Evolutionary conservation across 345 rosid genomes (phyloP).

Genomic region (Euphorbia peplus): DNA sequence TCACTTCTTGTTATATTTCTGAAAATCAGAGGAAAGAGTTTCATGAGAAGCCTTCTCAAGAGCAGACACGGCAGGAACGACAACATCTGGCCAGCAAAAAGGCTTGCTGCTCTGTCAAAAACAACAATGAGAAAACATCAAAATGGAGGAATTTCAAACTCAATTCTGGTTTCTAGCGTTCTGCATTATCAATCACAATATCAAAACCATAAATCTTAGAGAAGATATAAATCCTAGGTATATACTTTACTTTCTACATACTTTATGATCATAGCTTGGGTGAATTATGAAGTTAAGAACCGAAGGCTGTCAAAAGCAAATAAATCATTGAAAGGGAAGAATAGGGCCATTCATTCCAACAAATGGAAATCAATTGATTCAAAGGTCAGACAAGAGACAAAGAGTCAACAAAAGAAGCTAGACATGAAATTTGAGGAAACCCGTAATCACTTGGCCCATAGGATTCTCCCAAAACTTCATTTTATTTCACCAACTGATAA

Average conservation of each 20-base stretch:
- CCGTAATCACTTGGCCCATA: not conserved
- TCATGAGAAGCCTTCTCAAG: slow-evolving; percentile 86
- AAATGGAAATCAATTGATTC: not conserved
- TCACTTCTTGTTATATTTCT: slow-evolving; percentile 86
- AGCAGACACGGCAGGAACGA: slow-evolving; percentile 65
- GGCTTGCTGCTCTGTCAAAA: slow-evolving; percentile 44
- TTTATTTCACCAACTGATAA: not conserved
- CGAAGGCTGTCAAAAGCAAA: slow-evolving; percentile 1
- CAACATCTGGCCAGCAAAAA: slow-evolving; percentile 88
- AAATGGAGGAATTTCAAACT: slow-evolving; percentile 15
- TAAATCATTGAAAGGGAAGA: not conserved
- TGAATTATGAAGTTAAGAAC: not conserved
- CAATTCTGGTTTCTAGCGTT: not conserved
- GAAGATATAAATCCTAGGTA: slow-evolving; percentile 1
- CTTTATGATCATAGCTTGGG: too few relatives aligned
- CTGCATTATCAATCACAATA: slow-evolving; percentile 6
- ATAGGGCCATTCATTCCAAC: slow-evolving; percentile 5
- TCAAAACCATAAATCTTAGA: not conserved
- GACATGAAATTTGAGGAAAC: not conserved
- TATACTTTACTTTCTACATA: slow-evolving; percentile 13
- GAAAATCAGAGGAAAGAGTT: slow-evolving; percentile 64
- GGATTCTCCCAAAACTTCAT: not conserved
- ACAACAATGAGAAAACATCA: slow-evolving; percentile 3
- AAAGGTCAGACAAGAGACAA: not conserved
- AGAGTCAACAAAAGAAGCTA: slow-evolving; percentile 5